A percentile compares a stretch with the other conserved stretches of the same genome.
Conservation (phyloP, 2,329 filamentous ascomycete genomes). For the Fusarium graminum region DNA sequence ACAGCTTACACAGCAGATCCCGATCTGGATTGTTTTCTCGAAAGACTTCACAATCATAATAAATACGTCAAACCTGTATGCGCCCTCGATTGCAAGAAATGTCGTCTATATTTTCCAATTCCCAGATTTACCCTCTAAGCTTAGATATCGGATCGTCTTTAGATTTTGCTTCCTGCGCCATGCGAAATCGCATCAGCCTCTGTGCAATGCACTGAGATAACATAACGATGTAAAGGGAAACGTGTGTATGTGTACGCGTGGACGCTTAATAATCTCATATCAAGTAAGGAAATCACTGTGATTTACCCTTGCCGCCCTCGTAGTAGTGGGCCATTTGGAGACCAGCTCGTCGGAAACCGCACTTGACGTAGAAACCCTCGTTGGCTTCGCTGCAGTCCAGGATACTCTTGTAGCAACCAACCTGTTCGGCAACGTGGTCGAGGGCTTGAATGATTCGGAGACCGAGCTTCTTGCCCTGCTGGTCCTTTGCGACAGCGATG, state of each 20-base stretch:
- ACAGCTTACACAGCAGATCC: slow-evolving; percentile 6
- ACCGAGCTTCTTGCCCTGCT: slow-evolving; percentile 97
- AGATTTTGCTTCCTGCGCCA: slow-evolving; percentile 51
- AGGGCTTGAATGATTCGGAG: slow-evolving; percentile 93
- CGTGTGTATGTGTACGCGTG: slow-evolving; percentile 3
- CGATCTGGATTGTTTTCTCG: not conserved
- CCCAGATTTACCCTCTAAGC: slow-evolving; percentile 35
- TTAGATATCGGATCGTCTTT: slow-evolving; percentile 27
- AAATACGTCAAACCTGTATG: too few species aligned
- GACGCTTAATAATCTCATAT: slow-evolving; percentile 5
- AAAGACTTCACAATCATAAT: not conserved
- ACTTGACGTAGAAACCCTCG: slow-evolving; percentile 98
- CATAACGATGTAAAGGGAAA: slow-evolving; percentile 23
- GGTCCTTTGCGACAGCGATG: slow-evolving; percentile 92
- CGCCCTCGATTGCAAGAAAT: not conserved
- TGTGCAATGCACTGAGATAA: slow-evolving; percentile 34
- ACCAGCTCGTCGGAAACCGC: slow-evolving; percentile 91
- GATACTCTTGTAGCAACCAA: slow-evolving; percentile 97
- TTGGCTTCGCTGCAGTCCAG: slow-evolving; percentile 96
- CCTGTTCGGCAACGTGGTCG: slow-evolving; percentile 86
- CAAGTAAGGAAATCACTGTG: slow-evolving; percentile 45
- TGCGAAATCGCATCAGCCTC: slow-evolving; percentile 47
- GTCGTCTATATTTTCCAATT: slow-evolving; percentile 39
- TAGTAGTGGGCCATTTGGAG: slow-evolving; percentile 98
- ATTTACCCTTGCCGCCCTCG: slow-evolving; percentile 67